A percentile compares a stretch with the other conserved stretches of the same genome.
Conservation (phyloP, 352 stramenopile genomes). For the Phytophthora rubi region DNA sequence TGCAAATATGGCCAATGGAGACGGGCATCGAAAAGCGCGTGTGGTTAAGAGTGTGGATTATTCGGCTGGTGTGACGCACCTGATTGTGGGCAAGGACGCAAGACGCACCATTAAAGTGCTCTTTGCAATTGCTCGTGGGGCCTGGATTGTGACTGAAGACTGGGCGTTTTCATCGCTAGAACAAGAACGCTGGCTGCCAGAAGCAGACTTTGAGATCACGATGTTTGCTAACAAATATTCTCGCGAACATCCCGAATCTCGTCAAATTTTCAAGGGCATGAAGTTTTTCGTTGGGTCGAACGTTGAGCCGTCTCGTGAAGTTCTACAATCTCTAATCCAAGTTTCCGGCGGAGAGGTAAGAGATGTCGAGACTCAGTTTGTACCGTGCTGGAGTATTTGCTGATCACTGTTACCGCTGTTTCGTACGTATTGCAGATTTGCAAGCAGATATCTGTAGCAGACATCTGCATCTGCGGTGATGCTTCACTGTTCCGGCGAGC, state of each 20-base stretch:
- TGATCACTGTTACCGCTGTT: slow-evolving; percentile 12
- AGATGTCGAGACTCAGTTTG: not conserved
- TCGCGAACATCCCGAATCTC: slow-evolving; percentile 50
- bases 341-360: slow-evolving; percentile 76
- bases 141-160: slow-evolving; percentile 81
- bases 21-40: slow-evolving; percentile 63
- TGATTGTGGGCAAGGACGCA: slow-evolving; percentile 70
- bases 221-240: slow-evolving; percentile 58
- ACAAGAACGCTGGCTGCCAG: slow-evolving; percentile 70
- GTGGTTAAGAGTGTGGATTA: slow-evolving; percentile 86
- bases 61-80: slow-evolving; percentile 71
- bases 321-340: slow-evolving; percentile 77
- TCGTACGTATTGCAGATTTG: slow-evolving; percentile 47
- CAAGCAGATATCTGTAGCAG: slow-evolving; percentile 74
- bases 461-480: slow-evolving; percentile 75
- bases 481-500: slow-evolving; percentile 65
- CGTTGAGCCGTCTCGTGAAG: slow-evolving; percentile 73
- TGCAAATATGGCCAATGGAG: slow-evolving; percentile 56
- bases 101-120: slow-evolving; percentile 88
- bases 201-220: slow-evolving; percentile 69
- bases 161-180: slow-evolving; percentile 86
- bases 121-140: slow-evolving; percentile 81
- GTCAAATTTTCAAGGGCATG: slow-evolving; percentile 64
- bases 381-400: not conserved
- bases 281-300: slow-evolving; percentile 81